phyloP scores from a whole-genome alignment of 139 green algal genomes.

The Bryopsis sp. region DNA sequence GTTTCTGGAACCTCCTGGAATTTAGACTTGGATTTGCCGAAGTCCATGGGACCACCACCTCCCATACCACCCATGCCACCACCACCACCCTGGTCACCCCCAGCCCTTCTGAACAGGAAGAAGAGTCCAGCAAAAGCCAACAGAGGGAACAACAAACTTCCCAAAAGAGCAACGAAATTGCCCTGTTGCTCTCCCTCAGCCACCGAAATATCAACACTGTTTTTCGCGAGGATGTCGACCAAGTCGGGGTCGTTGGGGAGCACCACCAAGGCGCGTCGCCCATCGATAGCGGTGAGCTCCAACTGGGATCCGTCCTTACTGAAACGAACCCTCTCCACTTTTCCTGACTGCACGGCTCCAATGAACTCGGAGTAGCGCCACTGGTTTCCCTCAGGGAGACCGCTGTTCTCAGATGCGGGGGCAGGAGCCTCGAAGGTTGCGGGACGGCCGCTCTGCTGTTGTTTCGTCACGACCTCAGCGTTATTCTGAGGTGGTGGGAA shows the following conservation, averaged over 20 bases:
- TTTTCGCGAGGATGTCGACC: slow-evolving; percentile 82
- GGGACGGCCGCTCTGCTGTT: too few species aligned
- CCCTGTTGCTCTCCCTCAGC: slow-evolving; percentile 80
- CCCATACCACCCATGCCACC: slow-evolving; percentile 45
- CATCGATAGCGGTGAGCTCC: slow-evolving; percentile 57
- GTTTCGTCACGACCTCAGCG: too few species aligned
- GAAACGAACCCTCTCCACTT: slow-evolving; percentile 98
- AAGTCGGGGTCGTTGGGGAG: slow-evolving; percentile 85
- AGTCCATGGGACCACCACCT: slow-evolving; percentile 93
- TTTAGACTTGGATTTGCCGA: slow-evolving; percentile 94
- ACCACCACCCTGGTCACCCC: slow-evolving; percentile 20
- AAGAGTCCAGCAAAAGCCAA: slow-evolving; percentile 97
- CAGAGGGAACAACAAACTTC: slow-evolving; percentile 98
- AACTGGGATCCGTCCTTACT: slow-evolving; percentile 89
- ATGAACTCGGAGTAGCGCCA: slow-evolving; percentile 99
- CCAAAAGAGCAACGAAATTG: slow-evolving; percentile 90
- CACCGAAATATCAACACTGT: slow-evolving; percentile 88
- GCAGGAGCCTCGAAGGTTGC: slow-evolving; percentile 34
- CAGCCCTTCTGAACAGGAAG: slow-evolving; percentile 95
- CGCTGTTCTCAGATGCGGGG: slow-evolving; percentile 30
- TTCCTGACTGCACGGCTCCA: slow-evolving; percentile 78
- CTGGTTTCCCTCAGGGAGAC: slow-evolving; percentile 89
- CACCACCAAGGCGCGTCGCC: slow-evolving; percentile 47
- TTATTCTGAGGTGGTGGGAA: too few species aligned
- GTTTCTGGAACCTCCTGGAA: slow-evolving; percentile 99